A percentile compares a stretch with the other conserved stretches of the same genome.
phyloP scores from a whole-genome alignment of 2,329 filamentous ascomycete genomes.

The Xylariaceae sp. region DNA sequence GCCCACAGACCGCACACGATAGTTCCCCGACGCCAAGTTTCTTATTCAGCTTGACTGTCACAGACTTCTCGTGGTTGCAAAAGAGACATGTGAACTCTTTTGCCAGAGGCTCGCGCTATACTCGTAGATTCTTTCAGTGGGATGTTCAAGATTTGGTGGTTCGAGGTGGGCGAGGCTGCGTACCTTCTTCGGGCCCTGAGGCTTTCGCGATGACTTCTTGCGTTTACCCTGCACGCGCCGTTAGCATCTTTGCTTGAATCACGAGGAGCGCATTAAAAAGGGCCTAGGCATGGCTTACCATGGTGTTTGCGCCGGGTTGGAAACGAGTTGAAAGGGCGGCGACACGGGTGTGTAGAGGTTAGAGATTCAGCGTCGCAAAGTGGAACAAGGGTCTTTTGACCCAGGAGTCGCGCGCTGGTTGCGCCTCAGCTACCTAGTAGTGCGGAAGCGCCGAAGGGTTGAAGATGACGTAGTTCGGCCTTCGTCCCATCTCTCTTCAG shows the following conservation, averaged over 20 bases:
- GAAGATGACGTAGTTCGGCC: not conserved
- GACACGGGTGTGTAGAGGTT: slow-evolving; percentile 2
- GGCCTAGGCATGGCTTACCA: slow-evolving; percentile 16
- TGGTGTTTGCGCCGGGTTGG: slow-evolving; percentile 8
- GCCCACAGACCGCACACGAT: slow-evolving; percentile 88
- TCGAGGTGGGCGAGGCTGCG: slow-evolving; percentile 7
- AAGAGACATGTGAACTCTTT: slow-evolving; percentile 95
- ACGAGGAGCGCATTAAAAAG: not conserved
- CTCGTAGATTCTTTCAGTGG: slow-evolving; percentile 1
- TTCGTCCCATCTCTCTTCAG: too few species aligned
- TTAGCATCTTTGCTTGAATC: slow-evolving; percentile 2
- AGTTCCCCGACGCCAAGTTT: slow-evolving; percentile 82
- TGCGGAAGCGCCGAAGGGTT: slow-evolving; percentile 1
- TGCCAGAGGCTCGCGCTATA: slow-evolving; percentile 64
- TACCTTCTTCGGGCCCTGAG: slow-evolving; percentile 79
- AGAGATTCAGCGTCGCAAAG: not conserved
- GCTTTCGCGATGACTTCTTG: slow-evolving; percentile 85
- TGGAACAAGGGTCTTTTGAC: too few species aligned
- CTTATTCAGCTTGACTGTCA: slow-evolving; percentile 89
- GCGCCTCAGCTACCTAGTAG: not conserved
- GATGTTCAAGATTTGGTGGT: slow-evolving; percentile 6
- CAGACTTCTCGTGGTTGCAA: slow-evolving; percentile 95
- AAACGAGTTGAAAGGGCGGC: not conserved
- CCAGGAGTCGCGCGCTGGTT: not conserved
- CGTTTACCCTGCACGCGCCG: slow-evolving; percentile 68